phyloP scores from a whole-genome alignment of 495 filamentous ascomycete genomes.

The Tetracladium setigerum region DNA sequence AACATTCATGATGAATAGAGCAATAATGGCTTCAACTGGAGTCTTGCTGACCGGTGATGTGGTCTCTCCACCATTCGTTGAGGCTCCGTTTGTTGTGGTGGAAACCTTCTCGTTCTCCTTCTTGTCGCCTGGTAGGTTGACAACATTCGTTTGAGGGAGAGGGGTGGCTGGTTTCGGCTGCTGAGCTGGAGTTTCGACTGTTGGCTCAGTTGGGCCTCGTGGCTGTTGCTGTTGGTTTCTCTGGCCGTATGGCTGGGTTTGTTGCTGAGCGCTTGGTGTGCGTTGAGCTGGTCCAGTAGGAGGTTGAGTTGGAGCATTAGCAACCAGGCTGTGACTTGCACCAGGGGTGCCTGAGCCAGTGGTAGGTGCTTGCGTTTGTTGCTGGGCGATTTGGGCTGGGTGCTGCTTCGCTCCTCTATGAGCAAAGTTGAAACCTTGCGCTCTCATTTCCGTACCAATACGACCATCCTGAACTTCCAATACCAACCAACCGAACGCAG shows the following conservation, averaged over 20 bases:
- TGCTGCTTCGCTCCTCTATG: constrained; percentile 55
- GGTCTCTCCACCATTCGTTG: constrained; percentile 36
- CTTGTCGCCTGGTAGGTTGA: constrained; percentile 23
- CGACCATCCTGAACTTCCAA: constrained; percentile 88
- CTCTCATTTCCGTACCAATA: constrained; percentile 97
- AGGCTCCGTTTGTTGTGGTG: constrained; percentile 36
- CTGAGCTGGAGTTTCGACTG: constrained; percentile 22
- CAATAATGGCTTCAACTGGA: constrained; percentile 45
- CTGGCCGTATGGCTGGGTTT: constrained; percentile 23
- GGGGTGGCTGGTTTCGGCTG: constrained; percentile 46
- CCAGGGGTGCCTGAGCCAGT: constrained; percentile 35
- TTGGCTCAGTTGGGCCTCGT: constrained; percentile 18
- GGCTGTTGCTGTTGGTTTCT: constrained; percentile 18
- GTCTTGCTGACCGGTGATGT: constrained; percentile 40
- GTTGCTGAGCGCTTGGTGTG: constrained; percentile 18
- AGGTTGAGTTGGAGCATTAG: constrained; percentile 23
- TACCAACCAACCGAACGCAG: constrained; percentile 92
- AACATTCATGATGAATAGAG: constrained; percentile 76
- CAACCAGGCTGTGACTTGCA: constrained; percentile 22
- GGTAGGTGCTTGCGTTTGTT: constrained; percentile 18
- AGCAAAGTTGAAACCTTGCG: constrained; percentile 98
- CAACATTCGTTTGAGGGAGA: constrained; percentile 29
- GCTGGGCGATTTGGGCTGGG: constrained; percentile 9
- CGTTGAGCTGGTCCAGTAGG: constrained; percentile 12
- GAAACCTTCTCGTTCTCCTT: constrained; percentile 37